Evolutionary conservation across 2,329 filamentous ascomycete genomes (phyloP).

Genomic region (Helotiales sp.): DNA sequence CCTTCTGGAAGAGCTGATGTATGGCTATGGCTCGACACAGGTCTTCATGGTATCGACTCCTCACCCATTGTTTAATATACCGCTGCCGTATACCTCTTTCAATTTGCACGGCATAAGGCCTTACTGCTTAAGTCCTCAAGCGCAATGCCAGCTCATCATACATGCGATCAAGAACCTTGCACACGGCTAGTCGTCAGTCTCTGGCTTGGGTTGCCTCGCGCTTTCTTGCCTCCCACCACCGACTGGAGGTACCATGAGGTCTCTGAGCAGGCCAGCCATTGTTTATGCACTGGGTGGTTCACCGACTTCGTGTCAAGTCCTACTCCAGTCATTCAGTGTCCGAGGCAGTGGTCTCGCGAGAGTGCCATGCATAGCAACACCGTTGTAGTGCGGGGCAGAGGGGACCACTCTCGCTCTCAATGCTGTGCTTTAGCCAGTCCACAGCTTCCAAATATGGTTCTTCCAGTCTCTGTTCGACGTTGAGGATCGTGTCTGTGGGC

Average conservation of each 20-base stretch:
- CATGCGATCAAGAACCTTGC: conserved; percentile 58
- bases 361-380: conserved; percentile 35
- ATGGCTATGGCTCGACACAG: conserved; percentile 2
- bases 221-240: conserved; percentile 32
- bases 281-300: conserved; percentile 44
- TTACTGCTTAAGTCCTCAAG: conserved; percentile 58
- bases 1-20: background rate
- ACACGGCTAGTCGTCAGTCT: conserved; percentile 41
- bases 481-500: conserved; percentile 39
- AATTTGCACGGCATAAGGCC: conserved; percentile 53
- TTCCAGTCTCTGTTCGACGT: conserved; percentile 27
- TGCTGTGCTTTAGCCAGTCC: conserved; percentile 33
- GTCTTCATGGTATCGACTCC: conserved; percentile 22
- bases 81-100: conserved; percentile 45
- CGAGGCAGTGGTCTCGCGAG: conserved; percentile 35
- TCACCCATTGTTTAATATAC: conserved; percentile 41
- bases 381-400: conserved; percentile 43
- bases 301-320: conserved; percentile 46
- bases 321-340: conserved; percentile 44
- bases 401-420: conserved; percentile 23
- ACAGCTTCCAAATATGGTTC: conserved; percentile 28
- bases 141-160: conserved; percentile 80
- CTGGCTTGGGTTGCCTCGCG: conserved; percentile 38
- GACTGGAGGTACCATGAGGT: conserved; percentile 25
- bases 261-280: conserved; percentile 42